Conservation (phyloP, 805 yeast species). For the Kazachstania bromeliacearum region DNA sequence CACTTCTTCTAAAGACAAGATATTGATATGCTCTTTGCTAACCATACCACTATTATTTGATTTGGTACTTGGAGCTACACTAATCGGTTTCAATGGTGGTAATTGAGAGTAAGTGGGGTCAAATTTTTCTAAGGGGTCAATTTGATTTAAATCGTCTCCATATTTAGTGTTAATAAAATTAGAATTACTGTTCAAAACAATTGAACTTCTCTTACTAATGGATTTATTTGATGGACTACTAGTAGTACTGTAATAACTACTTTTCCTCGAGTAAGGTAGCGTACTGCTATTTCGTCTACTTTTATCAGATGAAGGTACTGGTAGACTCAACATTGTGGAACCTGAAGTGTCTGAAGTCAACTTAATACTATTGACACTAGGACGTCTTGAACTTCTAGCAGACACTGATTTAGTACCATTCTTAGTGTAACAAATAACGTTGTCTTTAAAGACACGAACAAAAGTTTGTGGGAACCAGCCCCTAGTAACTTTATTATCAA, state of each 20-base stretch:
- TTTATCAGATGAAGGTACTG: background rate
- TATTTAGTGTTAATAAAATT: background rate
- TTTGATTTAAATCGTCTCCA: slow-evolving; percentile 1
- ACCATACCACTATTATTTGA: background rate
- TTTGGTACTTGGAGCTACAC: background rate
- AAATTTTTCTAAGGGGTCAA: slow-evolving; percentile 7
- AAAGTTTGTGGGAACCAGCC: slow-evolving; percentile 83
- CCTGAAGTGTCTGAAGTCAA: background rate
- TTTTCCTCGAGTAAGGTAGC: slow-evolving; percentile 3
- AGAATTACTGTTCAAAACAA: background rate
- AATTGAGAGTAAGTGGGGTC: background rate
- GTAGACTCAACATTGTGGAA: slow-evolving; percentile 1
- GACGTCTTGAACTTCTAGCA: slow-evolving; percentile 8
- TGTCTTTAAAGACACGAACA: slow-evolving; percentile 15
- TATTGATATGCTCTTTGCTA: slow-evolving; percentile 13
- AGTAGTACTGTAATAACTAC: slow-evolving; percentile 3
- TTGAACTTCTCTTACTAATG: slow-evolving; percentile 2
- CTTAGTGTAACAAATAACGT: slow-evolving; percentile 2
- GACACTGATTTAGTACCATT: background rate
- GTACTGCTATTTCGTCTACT: slow-evolving; percentile 5
- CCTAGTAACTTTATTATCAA: slow-evolving; percentile 33
- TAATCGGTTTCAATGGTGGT: background rate
- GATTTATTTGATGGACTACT: background rate
- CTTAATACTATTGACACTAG: slow-evolving; percentile 16
- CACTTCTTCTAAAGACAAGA: slow-evolving; percentile 31